Conservation (phyloP, 805 yeast species). For the Hermanozyma aechmeae region DNA sequence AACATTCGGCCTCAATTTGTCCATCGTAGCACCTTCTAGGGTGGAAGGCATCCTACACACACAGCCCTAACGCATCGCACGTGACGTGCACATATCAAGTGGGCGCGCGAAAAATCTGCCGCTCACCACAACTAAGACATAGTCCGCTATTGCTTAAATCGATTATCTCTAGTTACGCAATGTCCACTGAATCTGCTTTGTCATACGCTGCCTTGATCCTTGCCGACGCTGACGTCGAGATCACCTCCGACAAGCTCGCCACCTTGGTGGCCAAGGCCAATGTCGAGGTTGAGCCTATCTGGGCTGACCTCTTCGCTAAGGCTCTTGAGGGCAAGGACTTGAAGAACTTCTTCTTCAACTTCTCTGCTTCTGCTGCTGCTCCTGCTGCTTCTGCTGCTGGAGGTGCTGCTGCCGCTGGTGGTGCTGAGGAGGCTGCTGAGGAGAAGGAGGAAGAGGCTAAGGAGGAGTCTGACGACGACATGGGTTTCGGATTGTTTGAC, state of each 20-base stretch:
- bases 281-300: constrained; percentile 36
- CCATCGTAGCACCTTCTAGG: too few relatives aligned
- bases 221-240: constrained; percentile 39
- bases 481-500: constrained; percentile 39
- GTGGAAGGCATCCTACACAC: too few relatives aligned
- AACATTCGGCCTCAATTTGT: too few relatives aligned
- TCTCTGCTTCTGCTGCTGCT: constrained; percentile 37
- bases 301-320: constrained; percentile 40
- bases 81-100: background rate
- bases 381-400: constrained; percentile 28
- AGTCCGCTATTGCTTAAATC: constrained; percentile 42
- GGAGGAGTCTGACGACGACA: constrained; percentile 30
- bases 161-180: constrained; percentile 40
- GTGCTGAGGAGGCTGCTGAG: constrained; percentile 23
- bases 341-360: constrained; percentile 41
- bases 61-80: background rate
- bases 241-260: constrained; percentile 35
- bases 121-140: constrained; percentile 30
- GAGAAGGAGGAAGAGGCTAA: constrained; percentile 19
- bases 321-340: constrained; percentile 39
- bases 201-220: constrained; percentile 43
- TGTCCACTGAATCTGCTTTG: constrained; percentile 41
- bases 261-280: constrained; percentile 33
- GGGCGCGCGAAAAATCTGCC: too few relatives aligned
- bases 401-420: constrained; percentile 26